phyloP scores from a whole-genome alignment of 352 stramenopile species.

The Peronosclerospora sorghi region DNA sequence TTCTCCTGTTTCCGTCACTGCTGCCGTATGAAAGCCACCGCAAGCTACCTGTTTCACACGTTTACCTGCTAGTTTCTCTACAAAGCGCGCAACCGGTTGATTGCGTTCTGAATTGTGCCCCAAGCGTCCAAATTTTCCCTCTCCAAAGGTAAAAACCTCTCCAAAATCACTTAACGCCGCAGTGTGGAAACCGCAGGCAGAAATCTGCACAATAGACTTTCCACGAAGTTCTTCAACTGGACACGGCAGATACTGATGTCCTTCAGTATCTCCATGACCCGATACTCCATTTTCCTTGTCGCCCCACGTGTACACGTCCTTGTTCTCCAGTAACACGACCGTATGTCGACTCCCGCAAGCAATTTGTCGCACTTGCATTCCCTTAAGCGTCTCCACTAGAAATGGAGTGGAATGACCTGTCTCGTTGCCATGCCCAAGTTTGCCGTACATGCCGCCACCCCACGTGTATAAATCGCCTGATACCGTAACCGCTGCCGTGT shows the following conservation, averaged over 20 bases:
- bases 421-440: conserved; percentile 89
- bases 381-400: conserved; percentile 89
- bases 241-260: conserved; percentile 91
- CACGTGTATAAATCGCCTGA: conserved; percentile 90
- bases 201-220: conserved; percentile 85
- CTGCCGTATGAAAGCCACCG: conserved; percentile 81
- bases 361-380: conserved; percentile 85
- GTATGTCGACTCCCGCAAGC: conserved; percentile 92
- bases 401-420: conserved; percentile 88
- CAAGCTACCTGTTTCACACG: conserved; percentile 82
- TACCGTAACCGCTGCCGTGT: conserved; percentile 91
- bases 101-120: conserved; percentile 80
- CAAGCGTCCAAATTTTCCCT: conserved; percentile 86
- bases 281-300: conserved; percentile 94
- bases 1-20: conserved; percentile 75
- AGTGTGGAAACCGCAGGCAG: conserved; percentile 81
- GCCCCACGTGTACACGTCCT: conserved; percentile 90
- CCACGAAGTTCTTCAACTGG: conserved; percentile 82
- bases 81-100: conserved; percentile 57
- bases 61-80: conserved; percentile 60
- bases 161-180: conserved; percentile 71
- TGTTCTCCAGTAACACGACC: conserved; percentile 81
- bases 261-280: conserved; percentile 90
- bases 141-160: conserved; percentile 90
- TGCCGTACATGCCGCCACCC: conserved; percentile 94